phyloP scores from a whole-genome alignment of 495 filamentous ascomycete genomes.

The Saxophila tyrrhenica region DNA sequence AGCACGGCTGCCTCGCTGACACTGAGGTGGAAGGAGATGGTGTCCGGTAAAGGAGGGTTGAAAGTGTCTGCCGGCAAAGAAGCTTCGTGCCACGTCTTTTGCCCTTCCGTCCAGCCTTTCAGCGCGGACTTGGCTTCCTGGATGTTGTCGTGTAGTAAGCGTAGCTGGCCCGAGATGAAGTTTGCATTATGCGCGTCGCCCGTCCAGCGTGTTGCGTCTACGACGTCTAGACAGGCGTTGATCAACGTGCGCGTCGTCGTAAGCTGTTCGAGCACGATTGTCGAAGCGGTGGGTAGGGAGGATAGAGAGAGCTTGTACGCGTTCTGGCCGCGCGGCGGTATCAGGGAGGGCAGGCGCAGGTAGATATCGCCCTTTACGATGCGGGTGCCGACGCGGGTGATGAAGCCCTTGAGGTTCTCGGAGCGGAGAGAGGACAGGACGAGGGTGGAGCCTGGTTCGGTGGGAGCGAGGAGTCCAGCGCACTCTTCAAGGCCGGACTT shows the following conservation, averaged over 20 bases:
- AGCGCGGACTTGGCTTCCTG: constrained; percentile 52
- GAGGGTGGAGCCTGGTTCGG: constrained; percentile 73
- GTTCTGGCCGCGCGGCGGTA: constrained; percentile 39
- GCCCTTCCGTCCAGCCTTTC: constrained; percentile 43
- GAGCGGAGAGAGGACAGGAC: constrained; percentile 77
- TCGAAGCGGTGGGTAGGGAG: constrained; percentile 36
- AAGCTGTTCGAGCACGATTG: constrained; percentile 53
- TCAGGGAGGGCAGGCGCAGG: constrained; percentile 35
- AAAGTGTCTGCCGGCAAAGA: constrained; percentile 41
- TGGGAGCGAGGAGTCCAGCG: constrained; percentile 65
- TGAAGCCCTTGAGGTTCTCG: constrained; percentile 81
- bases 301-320: constrained; percentile 48
- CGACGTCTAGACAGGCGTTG: constrained; percentile 63
- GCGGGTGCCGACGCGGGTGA: constrained; percentile 51
- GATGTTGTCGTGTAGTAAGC: constrained; percentile 63
- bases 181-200: constrained; percentile 44
- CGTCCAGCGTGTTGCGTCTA: constrained; percentile 62
- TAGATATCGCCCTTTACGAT: constrained; percentile 32
- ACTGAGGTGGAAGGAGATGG: constrained; percentile 61
- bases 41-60: constrained; percentile 46
- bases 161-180: constrained; percentile 72
- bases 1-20: constrained; percentile 69
- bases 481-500: constrained; percentile 85
- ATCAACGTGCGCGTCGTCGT: constrained; percentile 61
- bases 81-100: constrained; percentile 47